Evolutionary conservation across 306 rosid species (phyloP), one percentile per base, ranked within the genome.

Genomic region (Glycyrrhiza uralensis): DNA sequence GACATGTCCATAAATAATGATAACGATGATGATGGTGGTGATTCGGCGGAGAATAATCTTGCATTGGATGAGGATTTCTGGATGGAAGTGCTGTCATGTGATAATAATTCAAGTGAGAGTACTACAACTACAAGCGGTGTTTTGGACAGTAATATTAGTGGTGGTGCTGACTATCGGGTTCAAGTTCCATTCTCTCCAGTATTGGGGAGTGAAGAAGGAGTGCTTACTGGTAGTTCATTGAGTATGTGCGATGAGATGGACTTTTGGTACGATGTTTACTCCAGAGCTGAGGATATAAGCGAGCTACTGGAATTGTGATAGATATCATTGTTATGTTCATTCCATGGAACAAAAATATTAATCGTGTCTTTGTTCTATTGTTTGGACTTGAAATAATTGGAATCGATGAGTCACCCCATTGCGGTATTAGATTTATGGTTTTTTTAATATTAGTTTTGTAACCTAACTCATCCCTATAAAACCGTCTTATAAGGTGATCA

Each of bases 31-130:
- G 29, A 10, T 33, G 54, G 18, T 12, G 66, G 54, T 38, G 85
- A 79, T 4, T 78, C 77, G 0, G 45, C 68, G 2, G 78, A 66
- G 13, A 74, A 66, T 56, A 32, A 78, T 14, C 81, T 81, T 2
- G 87, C 83, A 13, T 41, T 78, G 24, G 96, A 87, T 6, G 98
- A 88, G 14, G 82, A 72, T 28, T 90, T 93, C 18, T 89, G 97
- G 98, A 74, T 82, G 2, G 94, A 89, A 72, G 91, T 86, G 1
- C 61, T 90, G 65, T 82, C 86, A 0, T 60, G 83, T 7, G 84
- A 78, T 39, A 74, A 72, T 32, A 74, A 72, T 32, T 76, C 82
- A 3, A 51, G 1, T 4, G 75, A 32, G 15, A 60, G n/a, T n/a
- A n/a, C n/a, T n/a, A n/a, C n/a, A n/a, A n/a, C n/a, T n/a, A n/a